These are phyloP conservation scores for Clonostachys solani DNA, from an alignment of 2,329 filamentous ascomycete species.

Conservation along the genomic window DNA sequence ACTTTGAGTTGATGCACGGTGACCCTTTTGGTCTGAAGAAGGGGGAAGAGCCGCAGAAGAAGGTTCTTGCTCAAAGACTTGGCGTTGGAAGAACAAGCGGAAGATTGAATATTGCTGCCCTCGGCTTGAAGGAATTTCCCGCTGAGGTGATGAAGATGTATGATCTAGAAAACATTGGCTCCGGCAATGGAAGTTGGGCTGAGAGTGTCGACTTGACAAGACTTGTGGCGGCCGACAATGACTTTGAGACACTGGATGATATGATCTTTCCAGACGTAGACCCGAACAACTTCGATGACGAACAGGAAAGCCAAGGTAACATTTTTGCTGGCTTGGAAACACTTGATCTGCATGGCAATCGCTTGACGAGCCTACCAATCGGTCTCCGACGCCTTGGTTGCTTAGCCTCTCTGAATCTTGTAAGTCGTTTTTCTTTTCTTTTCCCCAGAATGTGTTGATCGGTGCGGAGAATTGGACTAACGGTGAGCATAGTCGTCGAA, in stretches of 20 bases:
- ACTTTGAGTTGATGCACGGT: conserved; percentile 45
- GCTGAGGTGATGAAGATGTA: conserved; percentile 88
- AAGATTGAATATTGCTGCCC: conserved; percentile 80
- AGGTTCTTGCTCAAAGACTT: conserved; percentile 69
- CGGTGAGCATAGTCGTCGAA: conserved; percentile 65
- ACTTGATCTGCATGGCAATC: conserved; percentile 83
- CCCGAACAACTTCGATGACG: conserved; percentile 44
- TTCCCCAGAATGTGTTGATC: no score
- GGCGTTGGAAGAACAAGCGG: conserved; percentile 72
- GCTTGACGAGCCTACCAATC: conserved; percentile 65
- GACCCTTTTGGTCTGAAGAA: conserved; percentile 69
- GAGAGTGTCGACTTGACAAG: conserved; percentile 85
- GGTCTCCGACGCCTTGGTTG: conserved; percentile 70
- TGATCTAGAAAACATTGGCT: conserved; percentile 64
- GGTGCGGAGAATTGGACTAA: background rate
- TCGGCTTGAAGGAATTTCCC: conserved; percentile 77
- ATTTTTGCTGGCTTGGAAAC: conserved; percentile 80
- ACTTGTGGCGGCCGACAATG: conserved; percentile 86
- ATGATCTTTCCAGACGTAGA: conserved; percentile 72
- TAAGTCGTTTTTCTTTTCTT: conserved; percentile 30
- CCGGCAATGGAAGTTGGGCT: conserved; percentile 71
- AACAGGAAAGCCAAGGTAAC: conserved; percentile 63
- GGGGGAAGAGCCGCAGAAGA: conserved; percentile 55
- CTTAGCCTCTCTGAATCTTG: conserved; percentile 79
- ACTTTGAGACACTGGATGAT: conserved; percentile 71